Conservation (phyloP, 331 rosid species). For the Quercus tomentella region DNA sequence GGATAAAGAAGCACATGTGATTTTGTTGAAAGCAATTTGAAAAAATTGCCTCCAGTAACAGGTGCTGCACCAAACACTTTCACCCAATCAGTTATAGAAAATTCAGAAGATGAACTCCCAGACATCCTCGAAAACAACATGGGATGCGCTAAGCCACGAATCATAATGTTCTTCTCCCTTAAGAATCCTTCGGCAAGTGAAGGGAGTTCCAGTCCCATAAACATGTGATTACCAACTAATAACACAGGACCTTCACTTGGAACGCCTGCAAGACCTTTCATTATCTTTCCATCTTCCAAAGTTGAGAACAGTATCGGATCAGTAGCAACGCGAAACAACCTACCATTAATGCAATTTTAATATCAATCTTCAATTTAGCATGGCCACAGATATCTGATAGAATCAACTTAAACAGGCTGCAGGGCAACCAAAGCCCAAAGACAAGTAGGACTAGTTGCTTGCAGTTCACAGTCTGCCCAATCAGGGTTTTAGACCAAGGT, state of each 20-base stretch:
- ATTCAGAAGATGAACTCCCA: slow-evolving; percentile 22
- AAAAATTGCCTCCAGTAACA: slow-evolving; percentile 64
- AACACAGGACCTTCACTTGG: slow-evolving; percentile 90
- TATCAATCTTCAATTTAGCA: slow-evolving; percentile 3
- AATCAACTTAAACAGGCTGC: background rate
- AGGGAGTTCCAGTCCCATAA: slow-evolving; percentile 63
- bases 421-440: background rate
- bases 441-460: background rate
- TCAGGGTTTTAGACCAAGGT: background rate
- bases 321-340: slow-evolving; percentile 39
- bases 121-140: slow-evolving; percentile 28
- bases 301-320: slow-evolving; percentile 79
- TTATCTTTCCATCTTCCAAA: slow-evolving; percentile 77
- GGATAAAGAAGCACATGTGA: slow-evolving; percentile 90
- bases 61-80: slow-evolving; percentile 79
- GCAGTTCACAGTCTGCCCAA: background rate
- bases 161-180: slow-evolving; percentile 56
- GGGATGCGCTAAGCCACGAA: slow-evolving; percentile 88
- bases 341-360: slow-evolving; percentile 31
- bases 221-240: slow-evolving; percentile 75
- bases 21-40: slow-evolving; percentile 58
- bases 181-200: slow-evolving; percentile 58
- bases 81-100: slow-evolving; percentile 50
- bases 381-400: background rate
- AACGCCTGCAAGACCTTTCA: slow-evolving; percentile 82